Percentiles rank a stretch among this genome's conserved stretches.
These are phyloP conservation scores for Dendrocalamus latiflorus DNA, from an alignment of 202 grass and related monocot species.

Conservation along the genomic window DNA sequence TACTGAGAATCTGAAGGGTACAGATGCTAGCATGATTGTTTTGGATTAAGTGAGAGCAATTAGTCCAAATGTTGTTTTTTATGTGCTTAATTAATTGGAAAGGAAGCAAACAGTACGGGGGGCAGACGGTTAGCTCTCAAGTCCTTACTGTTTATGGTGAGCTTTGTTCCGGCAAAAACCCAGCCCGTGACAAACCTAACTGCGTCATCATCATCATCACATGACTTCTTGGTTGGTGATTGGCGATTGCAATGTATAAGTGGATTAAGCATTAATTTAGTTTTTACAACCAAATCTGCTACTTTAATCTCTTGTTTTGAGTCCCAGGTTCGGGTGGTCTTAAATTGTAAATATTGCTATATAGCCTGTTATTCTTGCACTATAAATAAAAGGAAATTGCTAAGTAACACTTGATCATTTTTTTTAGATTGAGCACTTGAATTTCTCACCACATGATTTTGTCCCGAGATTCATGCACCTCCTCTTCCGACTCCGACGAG, in stretches of 20 bases:
- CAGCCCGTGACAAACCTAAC: slow-evolving; percentile 47
- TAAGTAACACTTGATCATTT: no score
- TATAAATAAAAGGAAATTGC: no score
- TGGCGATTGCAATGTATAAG: slow-evolving; percentile 18
- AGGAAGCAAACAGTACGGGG: slow-evolving; percentile 24
- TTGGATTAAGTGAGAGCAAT: slow-evolving; percentile 17
- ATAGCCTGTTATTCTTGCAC: background rate
- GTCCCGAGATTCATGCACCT: no score
- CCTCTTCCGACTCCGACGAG: no score
- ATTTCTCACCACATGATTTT: no score
- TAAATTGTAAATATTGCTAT: background rate
- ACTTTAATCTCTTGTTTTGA: background rate
- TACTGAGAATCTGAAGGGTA: slow-evolving; percentile 8
- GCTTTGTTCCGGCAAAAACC: slow-evolving; percentile 32
- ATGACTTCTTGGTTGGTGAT: slow-evolving; percentile 38
- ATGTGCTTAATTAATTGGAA: slow-evolving; percentile 20
- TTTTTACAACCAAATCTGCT: background rate
- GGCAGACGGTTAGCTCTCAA: slow-evolving; percentile 36
- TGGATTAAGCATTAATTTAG: slow-evolving; percentile 9
- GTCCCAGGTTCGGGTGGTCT: background rate
- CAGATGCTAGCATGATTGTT: background rate
- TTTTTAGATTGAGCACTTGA: no score
- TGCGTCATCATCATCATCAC: slow-evolving; percentile 25
- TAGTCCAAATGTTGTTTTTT: slow-evolving; percentile 15
- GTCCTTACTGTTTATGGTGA: slow-evolving; percentile 51